phyloP scores from a whole-genome alignment of 345 rosid species.

The Psidium friedrichsthalianum region DNA sequence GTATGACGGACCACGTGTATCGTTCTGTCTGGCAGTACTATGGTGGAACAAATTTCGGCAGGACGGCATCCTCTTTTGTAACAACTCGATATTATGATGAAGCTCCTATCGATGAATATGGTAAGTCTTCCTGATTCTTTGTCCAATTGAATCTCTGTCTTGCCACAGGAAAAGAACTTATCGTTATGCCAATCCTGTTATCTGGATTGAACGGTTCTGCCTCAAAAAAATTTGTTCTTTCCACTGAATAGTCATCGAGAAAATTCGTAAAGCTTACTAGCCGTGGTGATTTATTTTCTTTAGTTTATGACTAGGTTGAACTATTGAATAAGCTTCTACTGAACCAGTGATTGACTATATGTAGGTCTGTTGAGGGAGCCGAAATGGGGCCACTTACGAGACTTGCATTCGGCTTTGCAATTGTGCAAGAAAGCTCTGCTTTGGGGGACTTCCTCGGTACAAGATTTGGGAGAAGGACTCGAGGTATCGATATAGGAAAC shows the following conservation, averaged over 20 bases:
- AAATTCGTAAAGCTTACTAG: not conserved
- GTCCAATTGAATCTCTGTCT: not conserved
- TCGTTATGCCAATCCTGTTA: not conserved
- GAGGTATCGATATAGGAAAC: constrained; percentile 12
- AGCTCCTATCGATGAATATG: constrained; percentile 43
- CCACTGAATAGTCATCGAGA: not conserved
- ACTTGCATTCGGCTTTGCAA: constrained; percentile 29
- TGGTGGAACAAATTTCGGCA: constrained; percentile 42
- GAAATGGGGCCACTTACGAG: constrained; percentile 42
- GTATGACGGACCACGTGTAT: not conserved
- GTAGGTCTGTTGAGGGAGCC: constrained; percentile 35
- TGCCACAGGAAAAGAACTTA: not conserved
- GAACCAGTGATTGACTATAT: not conserved
- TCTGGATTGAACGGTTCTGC: not conserved
- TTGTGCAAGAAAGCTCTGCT: constrained; percentile 27
- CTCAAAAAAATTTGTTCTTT: not conserved
- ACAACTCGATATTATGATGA: constrained; percentile 46
- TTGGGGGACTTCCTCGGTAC: constrained; percentile 17
- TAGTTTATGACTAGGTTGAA: not conserved
- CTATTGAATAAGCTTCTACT: not conserved
- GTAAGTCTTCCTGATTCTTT: constrained; percentile 3
- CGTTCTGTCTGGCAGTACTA: constrained; percentile 15
- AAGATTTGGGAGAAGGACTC: constrained; percentile 6
- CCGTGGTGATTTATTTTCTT: not conserved
- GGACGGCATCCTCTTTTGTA: constrained; percentile 30